These are phyloP conservation scores for Sporothrix pallida DNA, from an alignment of 2,329 filamentous ascomycete genomes.

Conservation along the genomic window DNA sequence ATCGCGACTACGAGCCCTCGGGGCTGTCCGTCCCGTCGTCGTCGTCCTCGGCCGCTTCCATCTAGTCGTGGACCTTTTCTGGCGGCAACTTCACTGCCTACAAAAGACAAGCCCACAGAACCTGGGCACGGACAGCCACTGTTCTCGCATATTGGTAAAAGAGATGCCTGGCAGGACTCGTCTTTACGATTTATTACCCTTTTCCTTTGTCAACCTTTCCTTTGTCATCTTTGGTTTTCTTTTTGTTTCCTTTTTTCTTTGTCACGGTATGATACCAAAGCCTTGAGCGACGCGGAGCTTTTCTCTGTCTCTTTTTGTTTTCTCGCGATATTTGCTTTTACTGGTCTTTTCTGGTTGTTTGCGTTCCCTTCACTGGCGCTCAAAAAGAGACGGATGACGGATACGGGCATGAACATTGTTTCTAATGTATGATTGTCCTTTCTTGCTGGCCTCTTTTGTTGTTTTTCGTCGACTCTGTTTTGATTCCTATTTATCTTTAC, in stretches of 20 bases:
- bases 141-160: background rate
- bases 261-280: conserved; percentile 19
- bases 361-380: background rate
- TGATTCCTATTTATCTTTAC: background rate
- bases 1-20: conserved; percentile 28
- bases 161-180: background rate
- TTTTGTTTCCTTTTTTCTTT: background rate
- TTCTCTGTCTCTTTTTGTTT: background rate
- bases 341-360: background rate
- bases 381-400: background rate
- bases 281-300: conserved; percentile 6
- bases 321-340: background rate
- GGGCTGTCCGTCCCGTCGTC: conserved; percentile 35
- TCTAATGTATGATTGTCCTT: background rate
- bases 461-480: background rate
- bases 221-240: background rate
- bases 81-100: background rate
- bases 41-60: conserved; percentile 33
- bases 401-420: conserved; percentile 1
- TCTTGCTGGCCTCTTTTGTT: background rate
- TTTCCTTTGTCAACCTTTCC: background rate
- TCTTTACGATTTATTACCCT: background rate
- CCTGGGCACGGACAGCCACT: background rate
- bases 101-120: background rate
- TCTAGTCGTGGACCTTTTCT: conserved; percentile 32